A percentile compares a stretch with the other conserved stretches of the same genome.
phyloP scores from a whole-genome alignment of 2,329 filamentous ascomycete species.

The Monosporascus sp. region DNA sequence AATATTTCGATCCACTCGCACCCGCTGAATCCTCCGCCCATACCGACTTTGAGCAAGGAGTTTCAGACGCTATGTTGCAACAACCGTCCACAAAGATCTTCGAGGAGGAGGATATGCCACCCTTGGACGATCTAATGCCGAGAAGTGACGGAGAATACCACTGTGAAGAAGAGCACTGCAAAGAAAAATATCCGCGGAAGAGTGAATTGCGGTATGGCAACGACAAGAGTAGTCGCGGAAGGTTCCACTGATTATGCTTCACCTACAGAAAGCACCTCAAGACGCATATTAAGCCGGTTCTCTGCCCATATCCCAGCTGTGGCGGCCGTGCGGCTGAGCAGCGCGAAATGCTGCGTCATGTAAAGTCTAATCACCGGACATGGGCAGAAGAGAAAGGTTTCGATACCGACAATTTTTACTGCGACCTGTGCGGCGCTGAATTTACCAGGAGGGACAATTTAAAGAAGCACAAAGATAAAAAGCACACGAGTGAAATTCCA shows the following conservation, averaged over 20 bases:
- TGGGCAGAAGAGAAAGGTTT: not conserved
- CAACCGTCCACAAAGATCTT: fast-evolving
- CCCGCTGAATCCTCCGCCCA: not conserved
- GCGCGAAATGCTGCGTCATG: not conserved
- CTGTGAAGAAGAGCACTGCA: not conserved
- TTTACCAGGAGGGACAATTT: not conserved
- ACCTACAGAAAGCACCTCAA: not conserved
- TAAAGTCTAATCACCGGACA: not conserved
- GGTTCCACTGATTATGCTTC: not conserved
- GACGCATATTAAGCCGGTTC: not conserved
- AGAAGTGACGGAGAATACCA: not conserved
- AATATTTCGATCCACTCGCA: not conserved
- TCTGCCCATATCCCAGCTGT: not conserved
- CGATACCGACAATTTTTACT: not conserved
- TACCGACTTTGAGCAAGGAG: not conserved
- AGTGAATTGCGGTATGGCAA: not conserved
- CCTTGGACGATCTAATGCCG: not conserved
- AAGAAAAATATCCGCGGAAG: not conserved
- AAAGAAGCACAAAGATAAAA: not conserved
- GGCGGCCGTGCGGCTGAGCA: not conserved
- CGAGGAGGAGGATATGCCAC: not conserved
- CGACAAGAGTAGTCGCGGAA: too few relatives aligned
- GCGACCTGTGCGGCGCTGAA: not conserved
- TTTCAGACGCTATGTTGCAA: not conserved
- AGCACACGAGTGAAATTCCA: not conserved